Evolutionary conservation across 257 asterid species (phyloP).

Genomic region (Solanum arcanum): DNA sequence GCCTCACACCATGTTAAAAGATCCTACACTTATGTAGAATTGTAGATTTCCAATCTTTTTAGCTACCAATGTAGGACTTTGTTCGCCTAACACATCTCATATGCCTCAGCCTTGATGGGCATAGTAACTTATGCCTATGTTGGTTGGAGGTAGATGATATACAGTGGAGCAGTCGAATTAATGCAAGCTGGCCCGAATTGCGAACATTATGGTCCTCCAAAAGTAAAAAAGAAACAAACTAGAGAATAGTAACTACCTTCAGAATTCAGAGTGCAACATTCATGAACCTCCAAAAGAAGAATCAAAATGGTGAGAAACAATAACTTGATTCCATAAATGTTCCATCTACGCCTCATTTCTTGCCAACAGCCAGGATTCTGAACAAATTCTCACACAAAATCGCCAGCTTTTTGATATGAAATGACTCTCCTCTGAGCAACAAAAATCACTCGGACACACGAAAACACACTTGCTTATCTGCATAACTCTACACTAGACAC

Average conservation of each 20-base stretch:
- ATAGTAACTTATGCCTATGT: background rate
- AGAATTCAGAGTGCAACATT: constrained; percentile 38
- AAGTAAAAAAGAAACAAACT: background rate
- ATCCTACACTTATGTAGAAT: background rate
- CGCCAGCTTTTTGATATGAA: constrained; percentile 44
- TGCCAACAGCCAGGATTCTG: constrained; percentile 52
- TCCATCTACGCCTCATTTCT: constrained; percentile 72
- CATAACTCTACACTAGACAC: constrained; percentile 4
- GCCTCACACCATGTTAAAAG: background rate
- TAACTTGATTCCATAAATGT: constrained; percentile 28
- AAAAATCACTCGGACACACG: constrained; percentile 36
- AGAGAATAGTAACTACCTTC: constrained; percentile 41
- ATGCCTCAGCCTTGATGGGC: background rate
- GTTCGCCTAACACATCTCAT: background rate
- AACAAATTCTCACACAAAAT: constrained; percentile 27
- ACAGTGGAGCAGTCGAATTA: background rate
- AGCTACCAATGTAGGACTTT: background rate
- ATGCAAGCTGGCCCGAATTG: background rate
- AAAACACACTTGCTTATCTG: background rate
- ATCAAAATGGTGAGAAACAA: constrained; percentile 22
- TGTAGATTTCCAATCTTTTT: background rate
- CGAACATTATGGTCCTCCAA: background rate
- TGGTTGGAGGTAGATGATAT: background rate
- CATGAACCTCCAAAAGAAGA: constrained; percentile 28
- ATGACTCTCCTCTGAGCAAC: constrained; percentile 58